Evolutionary conservation across 306 rosid species (phyloP), one percentile per base, ranked within the genome.

Genomic region (barrel medic (Medicago truncatula)): DNA sequence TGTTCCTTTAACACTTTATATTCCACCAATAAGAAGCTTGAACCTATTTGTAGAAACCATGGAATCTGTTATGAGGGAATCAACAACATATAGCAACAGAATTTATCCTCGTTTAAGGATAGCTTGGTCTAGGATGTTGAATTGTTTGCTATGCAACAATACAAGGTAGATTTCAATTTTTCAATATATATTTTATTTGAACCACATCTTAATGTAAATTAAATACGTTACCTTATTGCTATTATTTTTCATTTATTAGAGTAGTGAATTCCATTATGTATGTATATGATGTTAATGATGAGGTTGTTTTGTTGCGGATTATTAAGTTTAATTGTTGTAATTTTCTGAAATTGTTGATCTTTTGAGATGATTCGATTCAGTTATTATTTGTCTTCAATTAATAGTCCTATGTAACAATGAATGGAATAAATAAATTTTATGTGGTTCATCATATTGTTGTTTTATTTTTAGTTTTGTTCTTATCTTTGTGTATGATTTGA

Each of bases 21-120:
- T 95, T 65, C 97, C 97, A 47, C 97, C 98, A 1, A 8, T 92
- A 11, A 85, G 98, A 65, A 90, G 89, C 85, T 75, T 95, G 2
- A 95, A 73, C 58, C 93, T 87, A 5, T 89, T 95, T 57, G 89
- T 92, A 2, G 96, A 85, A 73, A 82, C 90, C 72, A 71, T 95
- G 84, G 96, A 92, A 56, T 93, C 82, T 3, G 56, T 86, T 0
- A 15, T 77, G 14, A 84, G 90, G 25, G 95, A 89, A 67, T 87
- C 96, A 8, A 79, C 85, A 76, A 41, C 15, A 0, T 71, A 88
- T 34, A 81, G 87, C 65, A 85, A 74, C 21, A 74, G 91, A 77
- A 66, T 80, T 63, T 88, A 83, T 67, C 96, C 98, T 0, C 89
- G 96, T 4, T 78, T 84, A 40, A 85, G 96, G 17, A 75, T 69